Base-by-base conservation (phyloP, 1,139 yeast species). In the Tardiomyces digboiensis region DNA sequence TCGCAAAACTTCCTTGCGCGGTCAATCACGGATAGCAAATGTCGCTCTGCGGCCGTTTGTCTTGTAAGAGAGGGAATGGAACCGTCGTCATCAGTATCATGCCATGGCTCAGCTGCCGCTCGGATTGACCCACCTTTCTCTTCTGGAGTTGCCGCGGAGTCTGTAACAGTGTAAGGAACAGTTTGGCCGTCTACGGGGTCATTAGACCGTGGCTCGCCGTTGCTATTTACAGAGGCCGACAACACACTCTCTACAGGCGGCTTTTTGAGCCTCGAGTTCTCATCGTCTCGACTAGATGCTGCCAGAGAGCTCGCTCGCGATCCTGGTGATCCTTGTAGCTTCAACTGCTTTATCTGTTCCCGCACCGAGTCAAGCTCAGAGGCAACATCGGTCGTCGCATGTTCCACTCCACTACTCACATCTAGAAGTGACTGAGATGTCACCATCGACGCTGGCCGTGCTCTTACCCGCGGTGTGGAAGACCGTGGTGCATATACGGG, bases 31-130 rank as follows among this genome's bases (percentile, higher is more conserved):
- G 52, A 51, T 29, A 54, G 39, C 20, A 58, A 44, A 40, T 56
- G 60, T 36, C 49, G 45, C 43, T 58, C 60, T 6, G 60, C 57
- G 2, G 52, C 49, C 18, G 53, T 49, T 36, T 52, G 59, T 16
- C 56, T 48, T 6, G 54, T 46, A 3, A 48, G 44, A n/a, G n/a
- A n/a, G n/a, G n/a, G n/a, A n/a, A n/a, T n/a, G n/a, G n/a, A n/a
- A n/a, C n/a, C n/a, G n/a, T n/a, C n/a, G n/a, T n/a, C n/a, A n/a
- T n/a, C n/a, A n/a, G n/a, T n/a, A n/a, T n/a, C n/a, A n/a, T n/a
- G n/a, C n/a, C n/a, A n/a, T n/a, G n/a, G n/a, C n/a, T n/a, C n/a
- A n/a, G n/a, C n/a, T n/a, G n/a, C n/a, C n/a, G n/a, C n/a, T n/a
- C n/a, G n/a, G n/a, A n/a, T n/a, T n/a, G n/a, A n/a, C n/a, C n/a